These are phyloP conservation scores for Beauveria australis DNA, from an alignment of 2,329 filamentous ascomycete genomes.

Conservation along the genomic window DNA sequence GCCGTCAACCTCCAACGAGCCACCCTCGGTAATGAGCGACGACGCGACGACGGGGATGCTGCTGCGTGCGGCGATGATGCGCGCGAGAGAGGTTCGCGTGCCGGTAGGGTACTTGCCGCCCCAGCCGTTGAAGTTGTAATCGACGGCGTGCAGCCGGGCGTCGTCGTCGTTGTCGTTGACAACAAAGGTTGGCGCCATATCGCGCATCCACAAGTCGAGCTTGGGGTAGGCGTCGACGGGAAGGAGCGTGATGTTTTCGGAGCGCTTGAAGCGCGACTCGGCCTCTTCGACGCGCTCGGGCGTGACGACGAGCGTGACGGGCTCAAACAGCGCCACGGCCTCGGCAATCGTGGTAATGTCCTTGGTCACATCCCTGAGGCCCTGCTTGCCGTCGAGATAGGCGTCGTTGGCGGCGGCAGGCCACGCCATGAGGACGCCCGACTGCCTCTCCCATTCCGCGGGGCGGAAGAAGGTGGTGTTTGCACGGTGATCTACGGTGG, in stretches of 20 bases:
- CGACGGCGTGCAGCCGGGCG: conserved; percentile 13
- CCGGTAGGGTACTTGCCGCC: conserved; percentile 15
- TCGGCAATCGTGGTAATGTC: conserved; percentile 20
- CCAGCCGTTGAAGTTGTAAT: conserved; percentile 24
- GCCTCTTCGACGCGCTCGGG: conserved; percentile 13
- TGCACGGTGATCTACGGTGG: not conserved
- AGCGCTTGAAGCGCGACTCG: conserved; percentile 1
- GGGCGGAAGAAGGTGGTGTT: not conserved
- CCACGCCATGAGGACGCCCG: conserved; percentile 11
- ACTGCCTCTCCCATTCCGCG: conserved; percentile 8
- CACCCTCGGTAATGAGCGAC: conserved; percentile 18
- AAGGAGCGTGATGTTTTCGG: conserved; percentile 8
- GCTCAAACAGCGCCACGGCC: conserved; percentile 19
- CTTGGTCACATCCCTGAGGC: conserved; percentile 10
- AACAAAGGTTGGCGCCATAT: conserved; percentile 20
- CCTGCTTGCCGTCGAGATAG: conserved; percentile 8
- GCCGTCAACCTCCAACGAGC: conserved; percentile 21
- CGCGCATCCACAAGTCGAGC: conserved; percentile 22
- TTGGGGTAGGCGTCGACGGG: conserved; percentile 9
- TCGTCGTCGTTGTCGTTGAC: not conserved
- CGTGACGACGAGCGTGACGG: conserved; percentile 18
- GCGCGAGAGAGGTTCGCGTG: conserved; percentile 12
- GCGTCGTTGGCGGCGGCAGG: conserved; percentile 7
- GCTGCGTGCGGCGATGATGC: conserved; percentile 2
- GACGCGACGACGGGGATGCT: conserved; percentile 1